Evolutionary conservation across 129 eudicot species (phyloP), one percentile per base, ranked within the genome.

Genomic region (Solidago caesia): DNA sequence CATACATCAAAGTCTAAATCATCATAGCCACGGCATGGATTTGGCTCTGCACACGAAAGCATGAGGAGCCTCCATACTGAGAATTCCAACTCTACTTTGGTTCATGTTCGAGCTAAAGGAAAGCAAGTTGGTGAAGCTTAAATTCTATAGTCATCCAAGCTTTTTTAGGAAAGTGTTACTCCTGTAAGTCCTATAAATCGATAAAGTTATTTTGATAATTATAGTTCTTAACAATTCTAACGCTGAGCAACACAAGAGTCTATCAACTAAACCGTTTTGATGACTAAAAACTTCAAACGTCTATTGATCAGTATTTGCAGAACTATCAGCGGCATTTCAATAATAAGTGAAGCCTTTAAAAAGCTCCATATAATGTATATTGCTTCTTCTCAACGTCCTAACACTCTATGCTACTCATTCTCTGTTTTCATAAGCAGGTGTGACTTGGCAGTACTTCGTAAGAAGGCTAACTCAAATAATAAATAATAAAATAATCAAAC

Each of bases 391-490:
- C 29, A 60, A 56, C 65, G n/a, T n/a, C 75, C 52, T 56, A 56
- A 10, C 10, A 58, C 56, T 72, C 44, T 26, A 57, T 13, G n/a
- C 45, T 72, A n/a, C 77, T 26, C 77, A 55, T 58, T 59, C 44
- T 58, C 58, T 2, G 16, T 25, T 58, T 44, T 25, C 59, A 72
- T 72, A 53, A 61, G 48, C 77, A 45, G 47, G 55, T 73, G 44
- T 45, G 46, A 73, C 46, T 56, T 14, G 67, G 39, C 46, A 66
- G 16, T 26, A 39, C 6, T 26, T 53, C 6, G 53, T 55, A 42
- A 11, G 12, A 76, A 67, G 79, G 58, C 55, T 7, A 55, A 56
- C 74, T 75, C 66, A 66, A 43, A 67, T 67, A 47, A 68, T 56
- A 56, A 25, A 4, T 44, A 41, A 21, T 4, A 25, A 15, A 75